Evolutionary conservation across 1,284 basidiomycete species (phyloP), one percentile per base, ranked within the genome.

Genomic region (Ceratobasidium papillatum): DNA sequence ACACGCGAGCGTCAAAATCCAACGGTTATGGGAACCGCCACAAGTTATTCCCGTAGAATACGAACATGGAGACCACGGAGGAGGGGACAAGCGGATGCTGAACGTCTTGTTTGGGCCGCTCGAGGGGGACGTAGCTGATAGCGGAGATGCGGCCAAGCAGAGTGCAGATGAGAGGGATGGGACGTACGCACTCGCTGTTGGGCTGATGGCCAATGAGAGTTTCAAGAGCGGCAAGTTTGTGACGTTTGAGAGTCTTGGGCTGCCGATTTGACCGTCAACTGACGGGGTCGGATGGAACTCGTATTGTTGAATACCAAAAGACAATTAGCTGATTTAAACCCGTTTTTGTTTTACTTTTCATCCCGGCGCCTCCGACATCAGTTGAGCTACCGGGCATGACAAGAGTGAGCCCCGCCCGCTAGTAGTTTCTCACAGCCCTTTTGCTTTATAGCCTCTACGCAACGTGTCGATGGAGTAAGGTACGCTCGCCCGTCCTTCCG

Each of bases 171-270:
- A 87, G 80, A 79, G 82, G 59, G 87, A 88, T 76, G 87, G 87
- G 0, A 85, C 86, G 7, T 80, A 85, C 77, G 87, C 87, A 1
- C 81, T 88, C 76, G 86, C 86, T 4, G 85, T 87, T 2, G 86
- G 87, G 0, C 77, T 87, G 17, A 81, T 86, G 43, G 86, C 87
- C 22, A 87, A 87, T 77, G 85, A 87, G 81, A 86, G 85, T 76
- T 87, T 88, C 79, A 84, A 82, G 79, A 85, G 82, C 1, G 85
- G 84, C 19, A 81, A 86, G 77, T 84, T 86, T 77, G 81, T 86
- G 12, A 79, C 84, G 61, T 76, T 84, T 8, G 79, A 83, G 69
- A 80, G 79, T 72, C 78, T 82, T 25, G 69, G 58, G 58, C 22
- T 72, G 41, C 54, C 54, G 4, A 72, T 71, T 45, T 71, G 56